Evolutionary conservation across 495 filamentous ascomycete species (phyloP).

Genomic region (Neurospora hispaniola): DNA sequence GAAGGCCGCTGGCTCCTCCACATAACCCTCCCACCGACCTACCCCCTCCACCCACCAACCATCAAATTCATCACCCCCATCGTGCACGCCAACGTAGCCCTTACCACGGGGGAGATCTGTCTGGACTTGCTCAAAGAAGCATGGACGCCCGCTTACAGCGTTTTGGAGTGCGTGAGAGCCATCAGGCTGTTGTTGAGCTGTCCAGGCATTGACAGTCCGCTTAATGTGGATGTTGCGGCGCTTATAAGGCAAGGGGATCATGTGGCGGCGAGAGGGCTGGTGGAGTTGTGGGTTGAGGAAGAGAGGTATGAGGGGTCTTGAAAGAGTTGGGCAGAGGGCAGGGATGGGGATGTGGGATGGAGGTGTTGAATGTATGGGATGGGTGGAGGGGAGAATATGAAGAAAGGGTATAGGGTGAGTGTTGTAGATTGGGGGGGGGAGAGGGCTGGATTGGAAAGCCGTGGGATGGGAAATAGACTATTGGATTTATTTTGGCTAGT

Average conservation of each 20-base stretch:
- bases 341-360: too few species aligned
- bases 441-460: neutral
- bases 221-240: constrained; percentile 82
- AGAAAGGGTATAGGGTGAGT: neutral
- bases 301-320: constrained; percentile 37
- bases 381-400: neutral
- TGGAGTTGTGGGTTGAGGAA: constrained; percentile 63
- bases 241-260: constrained; percentile 65
- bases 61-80: constrained; percentile 72
- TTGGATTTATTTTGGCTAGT: neutral
- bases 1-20: constrained; percentile 76
- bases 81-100: constrained; percentile 77
- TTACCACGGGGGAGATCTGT: constrained; percentile 83
- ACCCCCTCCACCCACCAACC: constrained; percentile 65
- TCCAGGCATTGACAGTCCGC: constrained; percentile 69
- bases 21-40: constrained; percentile 65
- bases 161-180: constrained; percentile 64
- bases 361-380: neutral
- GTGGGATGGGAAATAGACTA: neutral
- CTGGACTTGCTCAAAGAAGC: constrained; percentile 71
- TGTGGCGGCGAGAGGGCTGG: constrained; percentile 66
- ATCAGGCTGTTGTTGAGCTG: constrained; percentile 67
- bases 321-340: too few species aligned
- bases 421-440: neutral
- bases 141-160: constrained; percentile 79